Base-by-base conservation (phyloP, 2,329 filamentous ascomycete genomes). In the Phialemoniopsis sp. region DNA sequence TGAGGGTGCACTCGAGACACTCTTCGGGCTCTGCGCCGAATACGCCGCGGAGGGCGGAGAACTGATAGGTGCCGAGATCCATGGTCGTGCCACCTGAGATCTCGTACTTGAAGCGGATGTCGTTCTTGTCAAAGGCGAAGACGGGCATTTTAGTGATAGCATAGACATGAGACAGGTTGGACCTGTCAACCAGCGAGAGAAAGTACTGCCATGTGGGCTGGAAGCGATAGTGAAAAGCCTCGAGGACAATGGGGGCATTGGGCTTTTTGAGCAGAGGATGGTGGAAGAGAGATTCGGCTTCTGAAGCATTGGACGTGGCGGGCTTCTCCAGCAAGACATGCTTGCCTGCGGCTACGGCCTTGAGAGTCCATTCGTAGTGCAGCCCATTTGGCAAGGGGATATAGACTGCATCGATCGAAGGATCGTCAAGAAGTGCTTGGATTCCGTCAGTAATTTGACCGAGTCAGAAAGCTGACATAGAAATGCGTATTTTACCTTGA, bases 261-360 rank as follows among this genome's bases (percentile, higher is more conserved):
- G 50, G 36, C 5, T 45, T 28, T 6, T 30, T 43, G 33, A 68
- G 47, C 13, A 61, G 42, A 1, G 63, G 60, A 15, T 58, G 56
- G 21, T 49, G 55, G 50, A 76, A 76, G 13, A 78, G 60, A 1
- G 48, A 45, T 14, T 53, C 49, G 3, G 71, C 72, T 49, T 79
- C 70, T 0, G 36, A 41, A 4, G 57, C 51, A 47, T 73, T 77
- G 18, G 62, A 63, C n/a, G 60, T 63, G 1, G 65, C 62, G 0
- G 74, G 73, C 50, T 78, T 78, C 50, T 78, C 75, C 3, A 78
- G 54, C 1, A 79, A 63, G 15, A 80, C 73, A 46, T 78, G 73
- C 46, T 78, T 78, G 4, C 70, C 69, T 4, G 65, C 66, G 16
- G 56, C 48, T 16, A 79, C 55, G 4, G 71, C 64, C 38, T 66